Conservation (phyloP, 2,329 filamentous ascomycete species). For the Verticillium nubilum region DNA sequence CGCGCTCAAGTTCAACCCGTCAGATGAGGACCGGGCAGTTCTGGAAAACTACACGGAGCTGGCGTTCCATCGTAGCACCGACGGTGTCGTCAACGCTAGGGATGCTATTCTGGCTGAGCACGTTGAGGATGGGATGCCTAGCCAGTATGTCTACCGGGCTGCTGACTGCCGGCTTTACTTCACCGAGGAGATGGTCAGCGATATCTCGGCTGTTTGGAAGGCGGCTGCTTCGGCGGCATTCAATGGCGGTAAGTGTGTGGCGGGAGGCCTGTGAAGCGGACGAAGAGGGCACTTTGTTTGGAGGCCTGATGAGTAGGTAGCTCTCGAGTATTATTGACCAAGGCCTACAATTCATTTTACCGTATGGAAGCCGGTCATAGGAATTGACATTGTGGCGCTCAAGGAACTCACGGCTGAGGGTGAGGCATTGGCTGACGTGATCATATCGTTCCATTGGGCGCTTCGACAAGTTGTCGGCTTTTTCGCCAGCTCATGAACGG, state of each 20-base stretch:
- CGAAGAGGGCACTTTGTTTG: too few species aligned
- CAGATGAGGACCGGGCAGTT: conserved; percentile 20
- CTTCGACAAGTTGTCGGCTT: too few species aligned
- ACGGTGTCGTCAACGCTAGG: conserved; percentile 29
- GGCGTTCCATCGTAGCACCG: conserved; percentile 24
- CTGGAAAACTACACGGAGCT: conserved; percentile 25
- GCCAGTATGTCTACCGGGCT: conserved; percentile 42
- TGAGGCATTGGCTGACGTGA: too few species aligned
- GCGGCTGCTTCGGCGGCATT: conserved; percentile 33
- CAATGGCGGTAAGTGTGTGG: conserved; percentile 30
- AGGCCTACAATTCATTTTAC: too few species aligned
- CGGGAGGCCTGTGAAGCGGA: too few species aligned
- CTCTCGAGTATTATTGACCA: too few species aligned
- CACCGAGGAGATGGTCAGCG: conserved; percentile 41
- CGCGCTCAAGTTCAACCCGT: conserved; percentile 16
- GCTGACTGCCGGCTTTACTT: conserved; percentile 47
- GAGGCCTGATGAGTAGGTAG: too few species aligned
- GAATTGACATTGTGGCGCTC: too few species aligned
- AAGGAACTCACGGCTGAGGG: too few species aligned
- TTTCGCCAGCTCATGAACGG: too few species aligned
- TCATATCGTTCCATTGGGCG: too few species aligned
- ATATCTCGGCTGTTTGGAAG: conserved; percentile 42
- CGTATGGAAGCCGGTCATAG: too few species aligned
- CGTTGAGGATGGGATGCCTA: conserved; percentile 32
- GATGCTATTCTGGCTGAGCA: conserved; percentile 31